Evolutionary conservation across 371 early-diverging fungal species (phyloP), one percentile per base, ranked within the genome.

Genomic region (Mortierella sp.): DNA sequence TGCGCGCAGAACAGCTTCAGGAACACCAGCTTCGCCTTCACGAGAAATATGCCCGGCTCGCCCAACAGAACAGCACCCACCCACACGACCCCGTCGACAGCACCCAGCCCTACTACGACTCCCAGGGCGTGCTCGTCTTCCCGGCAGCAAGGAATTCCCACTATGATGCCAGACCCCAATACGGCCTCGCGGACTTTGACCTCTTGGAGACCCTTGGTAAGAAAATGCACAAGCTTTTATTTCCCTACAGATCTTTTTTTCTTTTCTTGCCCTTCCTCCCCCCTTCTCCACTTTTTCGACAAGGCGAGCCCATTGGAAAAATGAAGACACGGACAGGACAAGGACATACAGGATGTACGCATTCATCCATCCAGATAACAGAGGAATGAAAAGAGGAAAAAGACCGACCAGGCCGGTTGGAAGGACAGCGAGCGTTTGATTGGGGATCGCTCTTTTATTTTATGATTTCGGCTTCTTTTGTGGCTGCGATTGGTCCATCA

Each of bases 171-270:
- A 64, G 78, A 50, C 84, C 84, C 1, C 77, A 80, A 71, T 83
- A 80, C 50, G 78, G 78, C 69, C 84, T 83, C 55, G 72, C 78
- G 40, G 94, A 94, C 75, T 94, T 91, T 83, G 90, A 92, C 72
- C 82, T 94, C 50, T 81, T 92, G 74, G 93, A 94, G 82, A 94
- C 95, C 28, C 87, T 94, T 72, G 94, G 94, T 93, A 92, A 76
- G 79, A 34, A 64, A 31, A 64, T 8, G 21, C 48, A 46, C 48
- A 46, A 37, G 64, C 64, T 37, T 37, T 64, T 54, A n/a, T 55
- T 55, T 55, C 43, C 43, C 43, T 31, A 59, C 14, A 26, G 31
- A 31, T 46, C 54, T 5, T 21, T 5, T 16, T 16, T 55, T 55
- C 55, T 9, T 55, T 28, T n/a, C 24, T 54, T 1, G n/a, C n/a